phyloP scores from a whole-genome alignment of 2,329 filamentous ascomycete species.

The Shiraia sp. region DNA sequence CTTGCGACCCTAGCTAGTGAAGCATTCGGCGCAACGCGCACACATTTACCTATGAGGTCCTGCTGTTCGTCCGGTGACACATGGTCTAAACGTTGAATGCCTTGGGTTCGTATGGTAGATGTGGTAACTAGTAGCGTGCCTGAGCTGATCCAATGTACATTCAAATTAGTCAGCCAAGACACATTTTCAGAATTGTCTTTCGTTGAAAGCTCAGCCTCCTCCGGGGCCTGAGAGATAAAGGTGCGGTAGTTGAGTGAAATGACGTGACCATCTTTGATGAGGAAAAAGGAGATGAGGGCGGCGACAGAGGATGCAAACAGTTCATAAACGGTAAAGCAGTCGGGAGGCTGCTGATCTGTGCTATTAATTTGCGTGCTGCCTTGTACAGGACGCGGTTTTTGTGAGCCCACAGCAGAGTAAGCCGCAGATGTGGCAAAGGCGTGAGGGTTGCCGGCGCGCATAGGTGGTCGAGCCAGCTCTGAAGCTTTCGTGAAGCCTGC shows the following conservation, averaged over 20 bases:
- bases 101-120: slow-evolving; percentile 24
- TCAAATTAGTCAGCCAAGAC: slow-evolving; percentile 34
- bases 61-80: slow-evolving; percentile 20
- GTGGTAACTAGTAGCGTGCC: slow-evolving; percentile 40
- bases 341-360: slow-evolving; percentile 26
- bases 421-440: slow-evolving; percentile 18
- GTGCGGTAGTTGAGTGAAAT: slow-evolving; percentile 45
- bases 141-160: slow-evolving; percentile 40
- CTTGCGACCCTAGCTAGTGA: slow-evolving; percentile 33
- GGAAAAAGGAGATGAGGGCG: slow-evolving; percentile 38
- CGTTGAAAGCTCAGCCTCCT: slow-evolving; percentile 9
- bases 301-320: slow-evolving; percentile 44
- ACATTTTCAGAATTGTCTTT: slow-evolving; percentile 6
- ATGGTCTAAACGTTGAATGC: slow-evolving; percentile 28
- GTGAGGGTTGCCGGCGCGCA: slow-evolving; percentile 25
- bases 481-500: slow-evolving; percentile 37
- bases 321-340: slow-evolving; percentile 42
- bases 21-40: slow-evolving; percentile 43
- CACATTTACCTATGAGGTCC: slow-evolving; percentile 25
- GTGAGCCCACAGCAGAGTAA: not conserved
- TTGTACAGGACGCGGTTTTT: slow-evolving; percentile 17
- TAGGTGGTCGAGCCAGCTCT: slow-evolving; percentile 38
- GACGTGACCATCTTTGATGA: slow-evolving; percentile 37
- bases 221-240: slow-evolving; percentile 32
- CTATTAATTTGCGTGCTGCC: slow-evolving; percentile 15